Evolutionary conservation across 2,329 filamentous ascomycete genomes (phyloP).

Genomic region (Akanthomyces uredinophilus): DNA sequence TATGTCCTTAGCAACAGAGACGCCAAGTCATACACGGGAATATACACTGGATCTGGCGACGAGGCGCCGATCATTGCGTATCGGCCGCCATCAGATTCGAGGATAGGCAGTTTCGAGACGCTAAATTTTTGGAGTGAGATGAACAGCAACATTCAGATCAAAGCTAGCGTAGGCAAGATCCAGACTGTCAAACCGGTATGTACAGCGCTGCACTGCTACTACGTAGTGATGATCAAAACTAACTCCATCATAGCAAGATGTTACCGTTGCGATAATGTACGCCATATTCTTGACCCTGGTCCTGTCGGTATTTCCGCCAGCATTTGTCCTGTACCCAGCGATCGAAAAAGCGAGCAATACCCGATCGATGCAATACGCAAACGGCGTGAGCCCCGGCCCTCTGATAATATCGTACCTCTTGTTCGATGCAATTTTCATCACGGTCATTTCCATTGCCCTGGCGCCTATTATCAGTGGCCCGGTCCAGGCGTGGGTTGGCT

Average conservation of each 20-base stretch:
- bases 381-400: constrained; percentile 70
- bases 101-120: not conserved
- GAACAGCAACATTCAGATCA: not conserved
- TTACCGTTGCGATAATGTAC: constrained; percentile 34
- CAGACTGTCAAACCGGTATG: not conserved
- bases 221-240: not conserved
- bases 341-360: constrained; percentile 70
- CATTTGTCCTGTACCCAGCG: constrained; percentile 74
- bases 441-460: constrained; percentile 56
- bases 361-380: constrained; percentile 77
- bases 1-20: not conserved
- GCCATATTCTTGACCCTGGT: constrained; percentile 66
- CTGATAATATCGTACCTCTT: constrained; percentile 73
- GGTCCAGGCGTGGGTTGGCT: constrained; percentile 54
- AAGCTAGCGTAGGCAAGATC: not conserved
- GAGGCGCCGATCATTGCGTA: constrained; percentile 3
- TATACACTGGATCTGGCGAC: not conserved
- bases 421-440: constrained; percentile 71
- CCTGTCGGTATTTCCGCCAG: constrained; percentile 60
- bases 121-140: constrained; percentile 7
- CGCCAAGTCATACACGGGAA: not conserved
- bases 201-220: not conserved
- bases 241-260: not conserved
- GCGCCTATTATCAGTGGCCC: constrained; percentile 28
- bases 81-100: not conserved